phyloP scores from a whole-genome alignment of 768 basidiomycete species.

The Podaxis sp. region DNA sequence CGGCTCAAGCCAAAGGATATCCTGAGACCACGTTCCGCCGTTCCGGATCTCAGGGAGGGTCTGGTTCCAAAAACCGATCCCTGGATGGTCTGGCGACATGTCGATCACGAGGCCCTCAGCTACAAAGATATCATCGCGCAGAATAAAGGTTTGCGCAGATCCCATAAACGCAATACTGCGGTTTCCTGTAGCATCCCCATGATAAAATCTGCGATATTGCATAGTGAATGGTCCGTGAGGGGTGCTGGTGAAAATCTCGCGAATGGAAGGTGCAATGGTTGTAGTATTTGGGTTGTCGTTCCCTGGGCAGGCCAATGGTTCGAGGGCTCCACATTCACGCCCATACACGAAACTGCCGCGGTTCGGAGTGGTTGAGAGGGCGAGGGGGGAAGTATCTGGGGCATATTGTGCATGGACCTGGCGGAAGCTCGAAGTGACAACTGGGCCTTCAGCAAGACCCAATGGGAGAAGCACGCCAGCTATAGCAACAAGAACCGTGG shows the following conservation, averaged over 20 bases:
- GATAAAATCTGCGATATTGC: constrained; percentile 22
- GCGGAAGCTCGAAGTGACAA: background rate
- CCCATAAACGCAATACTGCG: background rate
- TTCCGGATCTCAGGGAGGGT: background rate
- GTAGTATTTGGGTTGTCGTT: constrained; percentile 16
- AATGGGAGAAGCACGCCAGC: background rate
- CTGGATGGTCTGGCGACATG: constrained; percentile 17
- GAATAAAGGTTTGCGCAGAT: constrained; percentile 10
- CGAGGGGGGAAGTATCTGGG: background rate
- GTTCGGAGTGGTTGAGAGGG: background rate
- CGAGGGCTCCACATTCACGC: background rate
- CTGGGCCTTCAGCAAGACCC: background rate
- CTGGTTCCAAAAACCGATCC: constrained; percentile 7
- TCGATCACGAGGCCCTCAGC: constrained; percentile 21
- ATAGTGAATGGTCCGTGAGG: constrained; percentile 23
- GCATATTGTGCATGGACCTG: background rate
- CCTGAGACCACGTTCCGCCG: constrained; percentile 22
- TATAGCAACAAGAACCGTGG: background rate
- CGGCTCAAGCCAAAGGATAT: constrained; percentile 25
- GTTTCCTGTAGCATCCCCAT: constrained; percentile 10
- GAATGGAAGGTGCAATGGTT: constrained; percentile 12
- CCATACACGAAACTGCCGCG: background rate
- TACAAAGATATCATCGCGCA: constrained; percentile 21
- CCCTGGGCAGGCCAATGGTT: background rate
- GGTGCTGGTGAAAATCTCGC: constrained; percentile 22